A percentile compares a stretch with the other conserved stretches of the same genome.
These are phyloP conservation scores for Dendryphion nanum DNA, from an alignment of 2,329 filamentous ascomycete genomes.

Conservation along the genomic window DNA sequence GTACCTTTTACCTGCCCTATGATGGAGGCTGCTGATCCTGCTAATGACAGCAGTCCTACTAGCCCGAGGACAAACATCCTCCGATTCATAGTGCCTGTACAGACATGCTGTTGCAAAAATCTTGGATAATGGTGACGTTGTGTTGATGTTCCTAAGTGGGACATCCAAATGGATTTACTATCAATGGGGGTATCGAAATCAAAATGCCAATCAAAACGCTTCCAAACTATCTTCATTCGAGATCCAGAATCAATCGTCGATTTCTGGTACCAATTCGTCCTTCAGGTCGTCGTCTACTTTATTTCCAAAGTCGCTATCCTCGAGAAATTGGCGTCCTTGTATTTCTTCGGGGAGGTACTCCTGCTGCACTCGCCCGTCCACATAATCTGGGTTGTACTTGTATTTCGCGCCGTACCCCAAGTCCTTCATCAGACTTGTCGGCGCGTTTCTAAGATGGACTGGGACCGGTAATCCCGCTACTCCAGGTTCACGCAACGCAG, in stretches of 20 bases:
- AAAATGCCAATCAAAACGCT: no score
- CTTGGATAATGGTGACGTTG: no score
- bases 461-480: slow-evolving; percentile 80
- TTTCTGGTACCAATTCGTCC: slow-evolving; percentile 7
- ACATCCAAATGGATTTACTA: no score
- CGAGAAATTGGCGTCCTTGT: slow-evolving; percentile 69
- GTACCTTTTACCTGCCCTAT: no score
- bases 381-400: slow-evolving; percentile 93
- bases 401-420: slow-evolving; percentile 88
- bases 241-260: slow-evolving; percentile 8
- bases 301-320: slow-evolving; percentile 75
- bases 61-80: no score
- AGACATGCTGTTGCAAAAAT: no score
- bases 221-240: no score
- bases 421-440: slow-evolving; percentile 89
- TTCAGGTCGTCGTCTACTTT: slow-evolving; percentile 60
- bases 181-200: no score
- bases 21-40: no score
- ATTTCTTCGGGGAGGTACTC: slow-evolving; percentile 85
- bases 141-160: no score
- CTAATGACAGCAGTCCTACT: no score
- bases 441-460: slow-evolving; percentile 85
- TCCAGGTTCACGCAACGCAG: slow-evolving; percentile 78
- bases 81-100: no score
- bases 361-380: slow-evolving; percentile 77